phyloP scores from a whole-genome alignment of 768 basidiomycete species.

The Gyrodon lividus region DNA sequence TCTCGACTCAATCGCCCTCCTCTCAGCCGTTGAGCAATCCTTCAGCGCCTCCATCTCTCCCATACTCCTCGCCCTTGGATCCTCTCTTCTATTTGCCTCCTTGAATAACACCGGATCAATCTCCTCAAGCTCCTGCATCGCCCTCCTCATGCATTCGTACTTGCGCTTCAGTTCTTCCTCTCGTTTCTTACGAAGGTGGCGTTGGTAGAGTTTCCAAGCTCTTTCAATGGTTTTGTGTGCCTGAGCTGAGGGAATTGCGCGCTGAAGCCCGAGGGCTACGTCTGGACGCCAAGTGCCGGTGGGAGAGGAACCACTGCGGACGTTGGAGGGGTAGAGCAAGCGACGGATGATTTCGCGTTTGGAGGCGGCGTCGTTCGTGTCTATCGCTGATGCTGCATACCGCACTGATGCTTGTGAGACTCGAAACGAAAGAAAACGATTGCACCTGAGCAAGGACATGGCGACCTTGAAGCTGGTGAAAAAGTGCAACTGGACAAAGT shows the following conservation, averaged over 20 bases:
- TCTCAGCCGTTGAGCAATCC: conserved; percentile 62
- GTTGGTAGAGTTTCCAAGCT: conserved; percentile 81
- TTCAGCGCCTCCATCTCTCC: conserved; percentile 61
- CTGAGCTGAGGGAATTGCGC: conserved; percentile 84
- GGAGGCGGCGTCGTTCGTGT: conserved; percentile 44
- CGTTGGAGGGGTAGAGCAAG: conserved; percentile 75
- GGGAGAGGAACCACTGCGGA: conserved; percentile 69
- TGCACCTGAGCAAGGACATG: conserved; percentile 43
- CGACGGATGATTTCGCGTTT: conserved; percentile 74
- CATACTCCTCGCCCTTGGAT: conserved; percentile 61
- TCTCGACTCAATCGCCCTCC: conserved; percentile 71
- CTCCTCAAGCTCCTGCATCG: conserved; percentile 77
- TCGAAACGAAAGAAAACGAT: conserved; percentile 35
- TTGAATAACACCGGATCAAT: conserved; percentile 52
- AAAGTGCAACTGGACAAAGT: background rate
- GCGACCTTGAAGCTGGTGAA: background rate
- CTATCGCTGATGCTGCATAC: conserved; percentile 38
- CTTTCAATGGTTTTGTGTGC: conserved; percentile 91
- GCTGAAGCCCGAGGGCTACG: conserved; percentile 71
- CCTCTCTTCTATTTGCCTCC: conserved; percentile 73
- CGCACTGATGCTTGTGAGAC: conserved; percentile 38
- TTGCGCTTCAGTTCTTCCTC: conserved; percentile 72
- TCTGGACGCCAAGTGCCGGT: conserved; percentile 84
- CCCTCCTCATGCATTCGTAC: conserved; percentile 75
- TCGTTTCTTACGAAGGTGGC: conserved; percentile 69